Conservation (phyloP, 805 yeast species). For the Jamesozyma rosinii region DNA sequence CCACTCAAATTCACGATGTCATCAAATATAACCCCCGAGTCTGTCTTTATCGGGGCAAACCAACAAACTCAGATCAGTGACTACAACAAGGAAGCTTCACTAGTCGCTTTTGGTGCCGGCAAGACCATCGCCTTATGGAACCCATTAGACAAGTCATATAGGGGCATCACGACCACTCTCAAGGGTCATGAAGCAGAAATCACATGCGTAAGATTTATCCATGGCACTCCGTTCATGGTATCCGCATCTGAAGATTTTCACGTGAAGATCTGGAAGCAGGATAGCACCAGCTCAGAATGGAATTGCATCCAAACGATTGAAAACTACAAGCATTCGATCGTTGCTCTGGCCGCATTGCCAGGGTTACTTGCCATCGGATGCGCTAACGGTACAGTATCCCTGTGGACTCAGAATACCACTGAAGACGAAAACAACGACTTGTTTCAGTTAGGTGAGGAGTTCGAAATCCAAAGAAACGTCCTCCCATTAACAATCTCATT, state of each 20-base stretch:
- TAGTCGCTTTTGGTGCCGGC: slow-evolving; percentile 67
- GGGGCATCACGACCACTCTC: slow-evolving; percentile 47
- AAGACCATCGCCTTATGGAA: slow-evolving; percentile 58
- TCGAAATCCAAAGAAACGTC: slow-evolving; percentile 19
- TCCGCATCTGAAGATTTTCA: slow-evolving; percentile 62
- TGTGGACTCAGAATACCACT: slow-evolving; percentile 38
- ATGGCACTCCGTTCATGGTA: slow-evolving; percentile 37
- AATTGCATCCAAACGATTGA: slow-evolving; percentile 28
- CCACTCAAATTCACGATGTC: neutral
- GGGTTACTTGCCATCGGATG: slow-evolving; percentile 49
- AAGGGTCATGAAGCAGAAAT: slow-evolving; percentile 55
- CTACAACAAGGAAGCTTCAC: slow-evolving; percentile 30
- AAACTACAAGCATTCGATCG: slow-evolving; percentile 44
- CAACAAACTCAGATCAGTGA: slow-evolving; percentile 54
- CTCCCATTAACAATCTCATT: slow-evolving; percentile 24
- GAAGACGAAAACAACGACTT: slow-evolving; percentile 15
- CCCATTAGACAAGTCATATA: slow-evolving; percentile 36
- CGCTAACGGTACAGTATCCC: slow-evolving; percentile 47
- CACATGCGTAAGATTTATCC: slow-evolving; percentile 56
- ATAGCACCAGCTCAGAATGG: slow-evolving; percentile 6
- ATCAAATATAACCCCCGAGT: slow-evolving; percentile 31
- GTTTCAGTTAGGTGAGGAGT: slow-evolving; percentile 19
- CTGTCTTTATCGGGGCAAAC: slow-evolving; percentile 66
- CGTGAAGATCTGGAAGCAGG: slow-evolving; percentile 50
- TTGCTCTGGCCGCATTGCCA: slow-evolving; percentile 40